Evolutionary conservation across 768 basidiomycete genomes (phyloP).

Genomic region (Tricholoma sp.): DNA sequence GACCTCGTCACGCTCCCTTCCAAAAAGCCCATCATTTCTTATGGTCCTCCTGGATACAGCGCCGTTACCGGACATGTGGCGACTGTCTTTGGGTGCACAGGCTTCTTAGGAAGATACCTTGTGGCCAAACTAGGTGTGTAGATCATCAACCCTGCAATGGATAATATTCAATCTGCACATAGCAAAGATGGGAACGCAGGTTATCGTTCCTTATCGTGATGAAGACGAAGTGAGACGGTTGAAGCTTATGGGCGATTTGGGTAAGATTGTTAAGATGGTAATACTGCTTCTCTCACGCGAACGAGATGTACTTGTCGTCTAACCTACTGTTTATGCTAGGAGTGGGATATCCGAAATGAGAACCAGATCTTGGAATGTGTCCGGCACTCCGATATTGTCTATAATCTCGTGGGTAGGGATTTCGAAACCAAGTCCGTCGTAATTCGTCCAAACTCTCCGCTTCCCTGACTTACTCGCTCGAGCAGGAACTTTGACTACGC

Average conservation of each 20-base stretch:
- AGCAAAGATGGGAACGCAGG: slow-evolving; percentile 91
- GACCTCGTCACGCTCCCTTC: slow-evolving; percentile 61
- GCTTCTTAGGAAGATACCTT: slow-evolving; percentile 91
- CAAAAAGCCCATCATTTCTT: slow-evolving; percentile 62
- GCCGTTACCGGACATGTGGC: slow-evolving; percentile 87
- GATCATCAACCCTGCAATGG: slow-evolving; percentile 6
- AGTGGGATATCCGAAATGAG: slow-evolving; percentile 93
- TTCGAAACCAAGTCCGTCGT: slow-evolving; percentile 85
- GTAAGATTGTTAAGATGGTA: slow-evolving; percentile 94
- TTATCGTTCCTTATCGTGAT: slow-evolving; percentile 92
- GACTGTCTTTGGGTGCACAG: slow-evolving; percentile 96
- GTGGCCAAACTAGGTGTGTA: slow-evolving; percentile 86
- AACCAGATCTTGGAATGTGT: slow-evolving; percentile 91
- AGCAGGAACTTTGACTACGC: slow-evolving; percentile 81
- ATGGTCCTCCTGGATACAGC: slow-evolving; percentile 80
- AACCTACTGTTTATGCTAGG: slow-evolving; percentile 42
- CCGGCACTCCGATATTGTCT: slow-evolving; percentile 92
- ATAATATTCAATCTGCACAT: slow-evolving; percentile 5
- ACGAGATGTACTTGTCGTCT: slow-evolving; percentile 1
- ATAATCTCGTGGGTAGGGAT: slow-evolving; percentile 92
- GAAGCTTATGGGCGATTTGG: slow-evolving; percentile 93
- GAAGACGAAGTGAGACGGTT: slow-evolving; percentile 89
- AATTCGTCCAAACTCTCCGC: slow-evolving; percentile 3
- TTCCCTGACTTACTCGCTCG: slow-evolving; percentile 1
- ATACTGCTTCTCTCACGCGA: slow-evolving; percentile 14